Conservation (phyloP, 805 yeast genomes). For the Candida berthetii region DNA sequence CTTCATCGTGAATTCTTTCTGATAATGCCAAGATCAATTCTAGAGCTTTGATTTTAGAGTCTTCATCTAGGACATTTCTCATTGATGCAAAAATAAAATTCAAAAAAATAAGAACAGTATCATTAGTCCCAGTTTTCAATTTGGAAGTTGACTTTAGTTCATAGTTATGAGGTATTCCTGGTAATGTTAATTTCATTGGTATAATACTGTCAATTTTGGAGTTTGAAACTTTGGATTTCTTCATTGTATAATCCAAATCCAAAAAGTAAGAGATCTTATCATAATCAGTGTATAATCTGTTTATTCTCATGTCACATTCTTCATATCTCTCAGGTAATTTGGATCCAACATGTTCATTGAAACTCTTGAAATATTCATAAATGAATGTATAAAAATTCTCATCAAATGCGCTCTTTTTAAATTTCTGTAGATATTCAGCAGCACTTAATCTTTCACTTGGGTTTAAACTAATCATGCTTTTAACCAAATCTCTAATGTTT, state of each 20-base stretch:
- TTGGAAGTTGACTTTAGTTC: constrained; percentile 30
- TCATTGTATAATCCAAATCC: constrained; percentile 25
- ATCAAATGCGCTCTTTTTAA: constrained; percentile 53
- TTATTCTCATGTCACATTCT: constrained; percentile 52
- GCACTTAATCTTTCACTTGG: constrained; percentile 59
- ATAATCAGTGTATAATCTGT: constrained; percentile 52
- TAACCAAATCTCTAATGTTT: constrained; percentile 46
- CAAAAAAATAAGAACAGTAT: constrained; percentile 52
- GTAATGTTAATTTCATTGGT: constrained; percentile 40
- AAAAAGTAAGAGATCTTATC: constrained; percentile 38
- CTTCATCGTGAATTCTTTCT: constrained; percentile 74
- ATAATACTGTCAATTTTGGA: constrained; percentile 2
- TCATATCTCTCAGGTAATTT: constrained; percentile 22
- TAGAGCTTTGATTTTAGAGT: constrained; percentile 61
- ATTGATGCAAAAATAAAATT: constrained; percentile 53
- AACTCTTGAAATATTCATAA: constrained; percentile 55
- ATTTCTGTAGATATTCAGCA: constrained; percentile 42
- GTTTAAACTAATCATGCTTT: constrained; percentile 56
- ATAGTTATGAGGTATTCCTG: constrained; percentile 45
- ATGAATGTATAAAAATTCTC: constrained; percentile 60
- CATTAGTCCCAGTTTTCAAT: constrained; percentile 24
- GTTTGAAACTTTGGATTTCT: constrained; percentile 1
- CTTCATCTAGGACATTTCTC: constrained; percentile 53
- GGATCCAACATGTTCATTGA: constrained; percentile 19
- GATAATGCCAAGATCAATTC: constrained; percentile 72